These are phyloP conservation scores for Neurospora sp. DNA, from an alignment of 495 filamentous ascomycete genomes.

Conservation along the genomic window DNA sequence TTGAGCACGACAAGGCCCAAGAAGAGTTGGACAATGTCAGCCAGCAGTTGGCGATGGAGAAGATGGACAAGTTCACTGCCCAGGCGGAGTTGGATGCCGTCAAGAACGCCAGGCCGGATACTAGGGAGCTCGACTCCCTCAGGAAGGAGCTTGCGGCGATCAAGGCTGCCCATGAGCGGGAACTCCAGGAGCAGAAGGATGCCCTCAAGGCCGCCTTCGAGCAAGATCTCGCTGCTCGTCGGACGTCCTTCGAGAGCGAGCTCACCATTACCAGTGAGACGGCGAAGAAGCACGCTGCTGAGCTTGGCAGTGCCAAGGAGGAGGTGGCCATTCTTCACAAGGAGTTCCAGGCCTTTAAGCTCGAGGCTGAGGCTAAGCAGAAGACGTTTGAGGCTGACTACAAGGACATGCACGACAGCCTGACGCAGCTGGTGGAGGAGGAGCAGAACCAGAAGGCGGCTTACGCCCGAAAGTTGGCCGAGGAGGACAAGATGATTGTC, in stretches of 20 bases:
- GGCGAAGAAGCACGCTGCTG: conserved; percentile 15
- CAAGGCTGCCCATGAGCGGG: conserved; percentile 12
- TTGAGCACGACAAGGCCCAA: conserved; percentile 28
- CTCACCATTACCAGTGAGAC: neutral
- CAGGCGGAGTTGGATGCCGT: conserved; percentile 44
- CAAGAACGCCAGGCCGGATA: conserved; percentile 43
- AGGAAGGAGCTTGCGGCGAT: conserved; percentile 27
- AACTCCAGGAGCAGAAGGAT: conserved; percentile 21
- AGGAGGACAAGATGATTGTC: conserved; percentile 28
- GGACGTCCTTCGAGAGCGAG: conserved; percentile 3
- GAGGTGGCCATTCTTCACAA: conserved; percentile 31
- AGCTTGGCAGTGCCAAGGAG: conserved; percentile 27
- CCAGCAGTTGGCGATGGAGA: conserved; percentile 41
- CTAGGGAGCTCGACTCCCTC: conserved; percentile 32
- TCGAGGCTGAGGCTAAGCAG: conserved; percentile 18
- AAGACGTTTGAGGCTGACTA: conserved; percentile 44
- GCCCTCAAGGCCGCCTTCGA: conserved; percentile 30
- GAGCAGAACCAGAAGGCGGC: conserved; percentile 32
- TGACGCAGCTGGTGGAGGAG: conserved; percentile 40
- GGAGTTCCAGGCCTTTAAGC: conserved; percentile 25
- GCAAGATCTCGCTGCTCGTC: conserved; percentile 15
- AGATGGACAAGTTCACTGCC: conserved; percentile 44
- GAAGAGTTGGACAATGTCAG: conserved; percentile 34
- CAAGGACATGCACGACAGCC: conserved; percentile 46
- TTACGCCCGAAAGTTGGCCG: conserved; percentile 22